Conservation (phyloP, 2,329 filamentous ascomycete species). For the Elsinoe australis region DNA sequence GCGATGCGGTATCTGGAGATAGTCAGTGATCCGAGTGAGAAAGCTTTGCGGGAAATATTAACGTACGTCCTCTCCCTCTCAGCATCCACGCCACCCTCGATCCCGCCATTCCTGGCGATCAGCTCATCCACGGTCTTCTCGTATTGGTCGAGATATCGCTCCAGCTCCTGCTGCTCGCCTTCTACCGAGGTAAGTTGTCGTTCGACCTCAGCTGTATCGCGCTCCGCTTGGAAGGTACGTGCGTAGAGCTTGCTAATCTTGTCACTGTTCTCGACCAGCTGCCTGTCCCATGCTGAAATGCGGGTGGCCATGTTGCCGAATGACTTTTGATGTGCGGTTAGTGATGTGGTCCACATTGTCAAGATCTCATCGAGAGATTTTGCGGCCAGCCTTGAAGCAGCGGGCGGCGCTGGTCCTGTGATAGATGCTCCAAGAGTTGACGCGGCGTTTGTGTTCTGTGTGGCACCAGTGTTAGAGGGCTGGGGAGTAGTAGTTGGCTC, state of each 20-base stretch:
- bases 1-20: slow-evolving; percentile 67
- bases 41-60: not conserved
- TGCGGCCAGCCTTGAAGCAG: slow-evolving; percentile 83
- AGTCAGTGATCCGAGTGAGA: slow-evolving; percentile 24
- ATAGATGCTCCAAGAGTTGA: slow-evolving; percentile 64
- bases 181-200: slow-evolving; percentile 83
- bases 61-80: slow-evolving; percentile 84
- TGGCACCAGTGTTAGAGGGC: slow-evolving; percentile 3
- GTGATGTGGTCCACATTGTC: slow-evolving; percentile 88
- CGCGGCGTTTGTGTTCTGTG: slow-evolving; percentile 28
- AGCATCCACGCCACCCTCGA: slow-evolving; percentile 76
- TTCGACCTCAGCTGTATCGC: slow-evolving; percentile 88
- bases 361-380: slow-evolving; percentile 99
- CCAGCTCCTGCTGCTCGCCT: slow-evolving; percentile 84
- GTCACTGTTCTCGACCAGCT: slow-evolving; percentile 86
- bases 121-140: slow-evolving; percentile 87
- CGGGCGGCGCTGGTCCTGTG: slow-evolving; percentile 67
- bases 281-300: slow-evolving; percentile 83
- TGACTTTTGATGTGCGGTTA: slow-evolving; percentile 93
- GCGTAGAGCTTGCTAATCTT: slow-evolving; percentile 92
- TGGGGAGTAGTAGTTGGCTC: slow-evolving; percentile 12
- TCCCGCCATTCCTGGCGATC: slow-evolving; percentile 57
- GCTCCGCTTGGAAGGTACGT: slow-evolving; percentile 86
- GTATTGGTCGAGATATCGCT: slow-evolving; percentile 81
- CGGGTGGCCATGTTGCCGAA: slow-evolving; percentile 86